Base-by-base conservation (phyloP, 2,329 filamentous ascomycete species). In the Tolypocladium ophioglossoides region DNA sequence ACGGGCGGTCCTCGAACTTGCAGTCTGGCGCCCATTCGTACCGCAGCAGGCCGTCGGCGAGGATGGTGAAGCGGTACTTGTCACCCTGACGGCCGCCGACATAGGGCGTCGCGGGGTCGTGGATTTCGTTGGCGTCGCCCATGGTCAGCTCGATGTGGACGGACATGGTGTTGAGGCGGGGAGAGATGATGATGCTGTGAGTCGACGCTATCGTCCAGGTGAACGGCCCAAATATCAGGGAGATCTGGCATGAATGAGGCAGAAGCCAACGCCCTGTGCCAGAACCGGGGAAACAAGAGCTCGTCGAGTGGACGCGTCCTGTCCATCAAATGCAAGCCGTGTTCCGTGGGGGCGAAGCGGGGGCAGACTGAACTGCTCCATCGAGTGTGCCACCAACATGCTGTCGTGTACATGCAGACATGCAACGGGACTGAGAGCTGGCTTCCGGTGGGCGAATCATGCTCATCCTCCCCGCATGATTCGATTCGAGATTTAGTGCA, bases 11-110 rank as follows among this genome's bases (percentile, higher is more conserved):
- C 62, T 85, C 83, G 59, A 85, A 86, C 37, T 69, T 62, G 50
- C 77, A 74, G 57, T 85, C 81, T 12, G 73, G 69, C 0, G 82
- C 75, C 79, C 80, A 86, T 67, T 85, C 82, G 57, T 79, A 84
- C 35, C 83, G 78, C 32, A 85, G 58, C 2, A 85, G 69, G 2
- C 76, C 71, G 51, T 82, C 75, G 11, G 74, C 76, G 50, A 86
- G 70, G 49, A 85, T 58, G 10, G 78, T 84, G 63, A 85, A 85
- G 53, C 82, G 78, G 64, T 79, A 85, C 50, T 77, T 62, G 20
- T 59, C 56, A 4, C 58, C 58, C 16, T 55, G 35, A 8, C 47
- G 56, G 46, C 61, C 59, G 11, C 57, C 57, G 37, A 63, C 52
- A 22, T 58, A 50, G 16, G 57, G 52, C 35, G 52, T 38, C 2